These are phyloP conservation scores for Leccinum uliginosum DNA, from an alignment of 768 basidiomycete species.

Conservation along the genomic window DNA sequence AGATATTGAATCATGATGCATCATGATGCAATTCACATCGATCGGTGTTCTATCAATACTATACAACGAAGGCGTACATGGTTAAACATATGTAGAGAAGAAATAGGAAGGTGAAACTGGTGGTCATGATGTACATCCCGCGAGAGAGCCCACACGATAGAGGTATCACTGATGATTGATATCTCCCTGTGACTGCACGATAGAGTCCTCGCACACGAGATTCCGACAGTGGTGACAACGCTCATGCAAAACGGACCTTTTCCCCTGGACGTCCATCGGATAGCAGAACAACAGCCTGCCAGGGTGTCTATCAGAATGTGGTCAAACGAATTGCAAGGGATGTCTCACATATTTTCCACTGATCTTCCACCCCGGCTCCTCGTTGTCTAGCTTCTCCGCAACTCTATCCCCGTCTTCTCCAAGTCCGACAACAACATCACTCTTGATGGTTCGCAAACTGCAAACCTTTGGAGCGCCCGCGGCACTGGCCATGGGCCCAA, in stretches of 20 bases:
- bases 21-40: not conserved
- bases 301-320: slow-evolving; percentile 11
- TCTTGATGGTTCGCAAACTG: slow-evolving; percentile 90
- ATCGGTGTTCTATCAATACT: not conserved
- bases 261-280: slow-evolving; percentile 89
- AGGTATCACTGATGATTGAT: not conserved
- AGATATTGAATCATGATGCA: too few species aligned
- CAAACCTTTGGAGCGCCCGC: slow-evolving; percentile 85
- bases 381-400: slow-evolving; percentile 77
- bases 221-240: not conserved
- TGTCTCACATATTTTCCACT: slow-evolving; percentile 89
- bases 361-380: slow-evolving; percentile 94
- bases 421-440: slow-evolving; percentile 89
- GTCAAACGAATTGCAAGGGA: not conserved
- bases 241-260: slow-evolving; percentile 69
- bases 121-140: not conserved
- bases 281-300: slow-evolving; percentile 79
- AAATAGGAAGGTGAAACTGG: not conserved
- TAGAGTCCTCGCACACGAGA: not conserved
- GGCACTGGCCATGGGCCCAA: slow-evolving; percentile 87
- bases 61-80: slow-evolving; percentile 7
- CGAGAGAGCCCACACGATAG: not conserved
- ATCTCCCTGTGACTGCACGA: not conserved
- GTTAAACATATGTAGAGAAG: not conserved
- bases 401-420: slow-evolving; percentile 62